phyloP scores from a whole-genome alignment of 2,329 filamentous ascomycete genomes.

The Fusarium sp. region DNA sequence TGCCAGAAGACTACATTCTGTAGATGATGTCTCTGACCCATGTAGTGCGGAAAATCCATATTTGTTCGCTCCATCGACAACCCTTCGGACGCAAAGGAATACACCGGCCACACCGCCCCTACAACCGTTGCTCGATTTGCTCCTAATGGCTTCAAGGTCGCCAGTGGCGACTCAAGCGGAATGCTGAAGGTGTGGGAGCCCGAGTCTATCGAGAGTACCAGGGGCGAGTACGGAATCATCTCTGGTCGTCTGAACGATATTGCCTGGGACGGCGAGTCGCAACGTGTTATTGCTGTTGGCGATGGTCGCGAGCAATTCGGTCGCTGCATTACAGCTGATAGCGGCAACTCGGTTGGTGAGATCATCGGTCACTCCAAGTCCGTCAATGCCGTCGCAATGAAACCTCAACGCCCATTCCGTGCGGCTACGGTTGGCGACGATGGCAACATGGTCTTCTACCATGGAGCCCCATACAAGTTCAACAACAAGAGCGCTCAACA shows the following conservation, averaged over 20 bases:
- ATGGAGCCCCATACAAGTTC: conserved; percentile 96
- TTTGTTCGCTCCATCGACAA: conserved; percentile 95
- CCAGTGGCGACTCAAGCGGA: conserved; percentile 88
- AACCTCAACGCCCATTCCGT: conserved; percentile 88
- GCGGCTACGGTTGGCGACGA: conserved; percentile 94
- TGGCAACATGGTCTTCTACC: conserved; percentile 88
- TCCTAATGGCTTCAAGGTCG: conserved; percentile 93
- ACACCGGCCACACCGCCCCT: conserved; percentile 87
- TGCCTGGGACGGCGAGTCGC: conserved; percentile 96
- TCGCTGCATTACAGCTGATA: conserved; percentile 93
- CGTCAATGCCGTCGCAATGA: conserved; percentile 91
- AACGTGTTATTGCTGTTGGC: conserved; percentile 95
- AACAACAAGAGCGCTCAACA: conserved; percentile 85
- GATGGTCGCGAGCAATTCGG: conserved; percentile 94
- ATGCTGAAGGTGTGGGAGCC: conserved; percentile 93
- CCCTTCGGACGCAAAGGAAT: conserved; percentile 85
- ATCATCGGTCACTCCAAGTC: conserved; percentile 90
- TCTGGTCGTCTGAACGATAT: conserved; percentile 95
- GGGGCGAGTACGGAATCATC: conserved; percentile 94
- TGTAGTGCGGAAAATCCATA: conserved; percentile 91
- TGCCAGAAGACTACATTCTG: neutral
- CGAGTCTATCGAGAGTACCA: conserved; percentile 84
- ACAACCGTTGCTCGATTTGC: conserved; percentile 95
- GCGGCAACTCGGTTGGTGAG: conserved; percentile 95
- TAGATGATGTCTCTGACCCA: conserved; percentile 19